phyloP scores from a whole-genome alignment of 1,139 yeast species.

The Candida glucosophila region DNA sequence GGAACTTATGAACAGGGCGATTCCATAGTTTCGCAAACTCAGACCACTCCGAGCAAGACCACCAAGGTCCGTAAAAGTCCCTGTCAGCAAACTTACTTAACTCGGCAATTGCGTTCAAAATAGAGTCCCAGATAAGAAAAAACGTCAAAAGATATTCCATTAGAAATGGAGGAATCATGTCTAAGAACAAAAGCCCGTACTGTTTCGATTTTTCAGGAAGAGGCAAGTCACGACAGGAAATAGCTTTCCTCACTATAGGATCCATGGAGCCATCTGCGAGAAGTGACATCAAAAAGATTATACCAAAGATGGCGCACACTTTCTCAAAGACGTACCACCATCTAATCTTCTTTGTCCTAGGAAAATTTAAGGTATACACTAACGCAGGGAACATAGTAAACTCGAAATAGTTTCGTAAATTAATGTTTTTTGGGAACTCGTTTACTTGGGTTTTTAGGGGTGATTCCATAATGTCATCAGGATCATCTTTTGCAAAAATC shows the following conservation, averaged over 20 bases:
- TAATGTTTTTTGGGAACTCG: constrained; percentile 65
- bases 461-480: constrained; percentile 6
- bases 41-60: constrained; percentile 94
- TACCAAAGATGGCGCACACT: constrained; percentile 74
- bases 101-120: constrained; percentile 83
- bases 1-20: constrained; percentile 85
- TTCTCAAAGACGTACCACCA: constrained; percentile 67
- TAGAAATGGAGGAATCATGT: constrained; percentile 72
- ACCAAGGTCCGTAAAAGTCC: constrained; percentile 93
- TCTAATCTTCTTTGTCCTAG: constrained; percentile 63
- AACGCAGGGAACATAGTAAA: constrained; percentile 89
- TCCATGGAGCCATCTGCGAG: constrained; percentile 73
- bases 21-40: constrained; percentile 95
- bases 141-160: constrained; percentile 71
- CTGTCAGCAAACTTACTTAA: constrained; percentile 81
- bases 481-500: constrained; percentile 9
- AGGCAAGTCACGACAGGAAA: constrained; percentile 40
- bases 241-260: constrained; percentile 62
- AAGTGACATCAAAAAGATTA: constrained; percentile 72
- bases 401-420: constrained; percentile 56
- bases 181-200: constrained; percentile 60
- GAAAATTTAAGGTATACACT: constrained; percentile 73
- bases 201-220: constrained; percentile 35
- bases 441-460: constrained; percentile 13
- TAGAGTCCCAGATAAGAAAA: constrained; percentile 91